phyloP scores from a whole-genome alignment of 768 basidiomycete genomes.

The Leccinum subgranulosum region DNA sequence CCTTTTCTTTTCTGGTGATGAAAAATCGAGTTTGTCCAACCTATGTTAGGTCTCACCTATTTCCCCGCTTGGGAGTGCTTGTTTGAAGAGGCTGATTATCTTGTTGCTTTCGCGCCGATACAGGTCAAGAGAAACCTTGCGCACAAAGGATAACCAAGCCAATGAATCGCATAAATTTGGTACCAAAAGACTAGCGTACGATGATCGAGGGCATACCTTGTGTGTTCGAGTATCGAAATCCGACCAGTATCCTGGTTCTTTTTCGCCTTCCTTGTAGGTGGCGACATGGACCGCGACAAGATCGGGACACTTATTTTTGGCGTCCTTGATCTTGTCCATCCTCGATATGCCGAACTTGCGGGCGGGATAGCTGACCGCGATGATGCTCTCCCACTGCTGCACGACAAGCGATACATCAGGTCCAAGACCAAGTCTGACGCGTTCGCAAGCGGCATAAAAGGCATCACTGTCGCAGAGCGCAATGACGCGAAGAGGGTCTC shows the following conservation, averaged over 20 bases:
- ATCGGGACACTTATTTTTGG: conserved; percentile 81
- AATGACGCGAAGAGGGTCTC: conserved; percentile 77
- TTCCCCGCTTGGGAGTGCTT: conserved; percentile 73
- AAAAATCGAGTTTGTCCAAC: neutral
- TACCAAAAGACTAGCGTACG: neutral
- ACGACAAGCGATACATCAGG: conserved; percentile 72
- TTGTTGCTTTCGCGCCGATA: conserved; percentile 90
- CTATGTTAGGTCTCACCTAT: conserved; percentile 52
- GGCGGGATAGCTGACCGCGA: conserved; percentile 96
- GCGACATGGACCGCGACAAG: conserved; percentile 89
- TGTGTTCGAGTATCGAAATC: conserved; percentile 86
- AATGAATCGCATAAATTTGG: neutral
- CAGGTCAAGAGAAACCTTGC: conserved; percentile 85
- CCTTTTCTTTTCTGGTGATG: conserved; percentile 65
- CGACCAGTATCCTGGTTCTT: conserved; percentile 89
- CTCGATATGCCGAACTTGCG: conserved; percentile 91
- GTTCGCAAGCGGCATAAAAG: conserved; percentile 84
- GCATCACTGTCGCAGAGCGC: conserved; percentile 91
- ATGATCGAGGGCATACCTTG: conserved; percentile 55
- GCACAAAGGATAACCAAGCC: neutral
- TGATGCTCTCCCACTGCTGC: conserved; percentile 83
- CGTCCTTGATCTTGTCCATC: conserved; percentile 80
- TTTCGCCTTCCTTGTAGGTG: conserved; percentile 86
- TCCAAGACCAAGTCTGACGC: conserved; percentile 67
- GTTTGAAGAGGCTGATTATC: conserved; percentile 80